phyloP scores from a whole-genome alignment of 2,329 filamentous ascomycete genomes.

The Claviceps sp. region DNA sequence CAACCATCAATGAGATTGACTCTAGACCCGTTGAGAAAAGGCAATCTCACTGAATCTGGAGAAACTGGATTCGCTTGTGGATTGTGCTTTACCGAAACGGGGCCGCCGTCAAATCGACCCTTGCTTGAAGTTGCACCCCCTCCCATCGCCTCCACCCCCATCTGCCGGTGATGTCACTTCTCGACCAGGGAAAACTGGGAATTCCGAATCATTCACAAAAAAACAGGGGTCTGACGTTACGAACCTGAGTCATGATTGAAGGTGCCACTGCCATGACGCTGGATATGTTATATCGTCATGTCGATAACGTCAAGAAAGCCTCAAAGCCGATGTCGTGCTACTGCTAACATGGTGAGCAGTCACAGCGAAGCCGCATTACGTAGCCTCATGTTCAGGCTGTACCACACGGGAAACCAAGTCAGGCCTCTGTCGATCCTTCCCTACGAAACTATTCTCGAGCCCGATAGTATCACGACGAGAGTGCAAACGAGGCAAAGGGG shows the following conservation, averaged over 20 bases:
- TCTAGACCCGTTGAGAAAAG: not conserved
- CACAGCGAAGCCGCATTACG: no score
- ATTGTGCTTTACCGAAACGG: slow-evolving; percentile 2
- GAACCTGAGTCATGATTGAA: no score
- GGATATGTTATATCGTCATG: no score
- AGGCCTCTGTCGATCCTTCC: no score
- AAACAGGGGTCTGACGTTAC: not conserved
- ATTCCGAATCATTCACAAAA: not conserved
- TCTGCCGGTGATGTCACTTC: slow-evolving; percentile 2
- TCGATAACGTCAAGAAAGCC: not conserved
- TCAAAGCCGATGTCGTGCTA: no score
- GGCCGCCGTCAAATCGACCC: not conserved
- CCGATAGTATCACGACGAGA: no score
- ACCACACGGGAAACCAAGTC: no score
- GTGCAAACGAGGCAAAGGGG: not conserved
- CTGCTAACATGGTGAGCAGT: no score
- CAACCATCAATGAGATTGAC: not conserved
- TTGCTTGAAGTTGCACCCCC: not conserved
- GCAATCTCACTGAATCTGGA: not conserved
- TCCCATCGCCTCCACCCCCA: not conserved
- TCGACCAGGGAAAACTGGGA: not conserved
- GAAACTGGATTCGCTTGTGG: not conserved
- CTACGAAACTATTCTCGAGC: no score
- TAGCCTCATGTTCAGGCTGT: no score
- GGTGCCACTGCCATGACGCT: no score